Percentiles rank a stretch among this genome's conserved stretches.
These are phyloP conservation scores for Penicillium waksmanii DNA, from an alignment of 495 filamentous ascomycete genomes.

Conservation along the genomic window DNA sequence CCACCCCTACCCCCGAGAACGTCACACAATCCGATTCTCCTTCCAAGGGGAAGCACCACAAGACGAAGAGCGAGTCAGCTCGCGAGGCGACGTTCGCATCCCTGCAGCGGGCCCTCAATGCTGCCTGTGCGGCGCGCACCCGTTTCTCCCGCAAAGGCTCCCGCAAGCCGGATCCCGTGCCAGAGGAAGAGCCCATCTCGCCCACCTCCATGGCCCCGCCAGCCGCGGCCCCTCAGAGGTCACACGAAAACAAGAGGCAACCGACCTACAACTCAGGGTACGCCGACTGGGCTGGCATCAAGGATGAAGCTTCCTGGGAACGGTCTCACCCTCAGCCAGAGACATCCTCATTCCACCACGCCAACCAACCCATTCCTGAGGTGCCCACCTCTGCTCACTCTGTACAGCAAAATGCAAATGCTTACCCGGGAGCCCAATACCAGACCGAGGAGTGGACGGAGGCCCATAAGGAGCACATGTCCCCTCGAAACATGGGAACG, in stretches of 20 bases:
- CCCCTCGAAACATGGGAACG: constrained; percentile 26
- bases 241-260: constrained; percentile 22
- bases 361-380: constrained; percentile 31
- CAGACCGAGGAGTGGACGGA: constrained; percentile 37
- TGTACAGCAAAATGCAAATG: constrained; percentile 19
- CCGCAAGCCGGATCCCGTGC: constrained; percentile 19
- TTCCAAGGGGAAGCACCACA: constrained; percentile 39
- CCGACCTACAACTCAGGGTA: constrained; percentile 28
- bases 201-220: constrained; percentile 38
- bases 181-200: constrained; percentile 34
- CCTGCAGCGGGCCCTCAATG: constrained; percentile 49
- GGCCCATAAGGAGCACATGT: constrained; percentile 26
- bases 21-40: constrained; percentile 26
- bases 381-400: constrained; percentile 24
- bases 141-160: constrained; percentile 34
- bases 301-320: constrained; percentile 40
- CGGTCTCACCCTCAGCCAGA: constrained; percentile 35
- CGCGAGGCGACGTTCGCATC: constrained; percentile 51
- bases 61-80: constrained; percentile 47
- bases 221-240: constrained; percentile 14
- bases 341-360: constrained; percentile 19
- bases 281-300: constrained; percentile 39
- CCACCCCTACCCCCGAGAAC: constrained; percentile 26
- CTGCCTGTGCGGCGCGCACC: constrained; percentile 46
- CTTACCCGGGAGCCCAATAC: constrained; percentile 26